phyloP scores from a whole-genome alignment of 805 yeast species.

The Wickerhamomyces alni region DNA sequence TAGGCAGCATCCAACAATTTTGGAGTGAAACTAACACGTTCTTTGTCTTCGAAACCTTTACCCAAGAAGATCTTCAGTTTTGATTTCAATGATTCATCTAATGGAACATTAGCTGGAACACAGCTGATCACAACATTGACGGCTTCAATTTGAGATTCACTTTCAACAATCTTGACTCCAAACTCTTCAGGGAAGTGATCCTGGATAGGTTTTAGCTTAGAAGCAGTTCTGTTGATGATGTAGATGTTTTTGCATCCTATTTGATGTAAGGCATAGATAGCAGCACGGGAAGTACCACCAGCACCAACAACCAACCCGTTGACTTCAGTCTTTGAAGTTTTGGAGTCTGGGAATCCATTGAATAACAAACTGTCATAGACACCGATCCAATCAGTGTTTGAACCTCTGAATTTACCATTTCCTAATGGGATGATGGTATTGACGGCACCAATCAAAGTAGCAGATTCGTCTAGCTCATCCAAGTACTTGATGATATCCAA shows the following conservation, averaged over 20 bases:
- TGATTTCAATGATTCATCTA: slow-evolving; percentile 45
- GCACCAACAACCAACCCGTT: slow-evolving; percentile 88
- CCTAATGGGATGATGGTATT: slow-evolving; percentile 69
- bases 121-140: slow-evolving; percentile 68
- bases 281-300: slow-evolving; percentile 97
- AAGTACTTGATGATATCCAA: slow-evolving; percentile 67
- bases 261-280: slow-evolving; percentile 73
- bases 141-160: slow-evolving; percentile 38
- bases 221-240: slow-evolving; percentile 72
- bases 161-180: slow-evolving; percentile 52
- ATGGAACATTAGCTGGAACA: slow-evolving; percentile 74
- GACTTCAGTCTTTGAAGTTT: slow-evolving; percentile 22
- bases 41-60: slow-evolving; percentile 28
- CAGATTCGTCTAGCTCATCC: slow-evolving; percentile 67
- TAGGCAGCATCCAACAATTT: slow-evolving; percentile 88
- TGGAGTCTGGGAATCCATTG: slow-evolving; percentile 50
- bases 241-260: slow-evolving; percentile 76
- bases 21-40: slow-evolving; percentile 37
- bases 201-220: slow-evolving; percentile 56
- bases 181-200: slow-evolving; percentile 52
- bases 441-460: slow-evolving; percentile 83
- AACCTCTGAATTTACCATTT: slow-evolving; percentile 56
- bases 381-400: slow-evolving; percentile 96
- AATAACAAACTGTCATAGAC: slow-evolving; percentile 60
- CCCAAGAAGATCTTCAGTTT: slow-evolving; percentile 43